These are phyloP conservation scores for Penicillium desertorum DNA, from an alignment of 495 filamentous ascomycete genomes.

Conservation along the genomic window DNA sequence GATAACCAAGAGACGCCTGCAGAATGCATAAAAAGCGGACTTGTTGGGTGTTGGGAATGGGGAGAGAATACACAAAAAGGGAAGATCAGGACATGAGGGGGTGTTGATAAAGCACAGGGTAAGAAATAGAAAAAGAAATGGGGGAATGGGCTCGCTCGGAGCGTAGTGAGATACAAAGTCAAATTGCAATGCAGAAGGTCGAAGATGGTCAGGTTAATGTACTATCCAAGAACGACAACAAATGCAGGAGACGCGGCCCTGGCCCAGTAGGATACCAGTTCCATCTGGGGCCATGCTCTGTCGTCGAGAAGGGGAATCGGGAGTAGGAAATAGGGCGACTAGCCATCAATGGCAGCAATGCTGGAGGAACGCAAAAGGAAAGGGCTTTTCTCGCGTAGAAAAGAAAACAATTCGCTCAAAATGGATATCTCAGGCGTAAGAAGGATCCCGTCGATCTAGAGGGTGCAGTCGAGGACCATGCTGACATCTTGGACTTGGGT, in stretches of 20 bases:
- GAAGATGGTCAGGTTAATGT: slow-evolving; percentile 12
- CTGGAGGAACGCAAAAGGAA: slow-evolving; percentile 20
- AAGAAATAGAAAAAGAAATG: slow-evolving; percentile 29
- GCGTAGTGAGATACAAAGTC: slow-evolving; percentile 29
- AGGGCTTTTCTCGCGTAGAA: slow-evolving; percentile 31
- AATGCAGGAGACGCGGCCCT: slow-evolving; percentile 25
- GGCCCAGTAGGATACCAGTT: slow-evolving; percentile 25
- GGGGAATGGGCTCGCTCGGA: slow-evolving; percentile 43
- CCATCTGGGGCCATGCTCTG: slow-evolving; percentile 19
- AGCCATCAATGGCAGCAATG: slow-evolving; percentile 23
- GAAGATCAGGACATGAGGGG: slow-evolving; percentile 30
- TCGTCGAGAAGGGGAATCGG: slow-evolving; percentile 22
- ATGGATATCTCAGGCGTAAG: slow-evolving; percentile 37
- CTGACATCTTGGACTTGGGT: slow-evolving; percentile 91
- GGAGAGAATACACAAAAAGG: slow-evolving; percentile 36
- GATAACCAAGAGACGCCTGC: slow-evolving; percentile 48
- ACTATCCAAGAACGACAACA: slow-evolving; percentile 16
- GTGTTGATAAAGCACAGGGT: slow-evolving; percentile 29
- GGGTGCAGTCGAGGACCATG: slow-evolving; percentile 91
- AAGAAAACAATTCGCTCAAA: slow-evolving; percentile 33
- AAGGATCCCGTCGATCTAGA: slow-evolving; percentile 53
- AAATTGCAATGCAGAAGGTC: slow-evolving; percentile 29
- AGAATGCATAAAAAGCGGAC: slow-evolving; percentile 44
- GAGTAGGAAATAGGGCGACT: slow-evolving; percentile 16
- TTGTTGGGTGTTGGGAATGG: slow-evolving; percentile 26